Percentiles rank a stretch among this genome's conserved stretches.
Evolutionary conservation across 306 rosid genomes (phyloP).

Genomic region (Acmispon strigosus): DNA sequence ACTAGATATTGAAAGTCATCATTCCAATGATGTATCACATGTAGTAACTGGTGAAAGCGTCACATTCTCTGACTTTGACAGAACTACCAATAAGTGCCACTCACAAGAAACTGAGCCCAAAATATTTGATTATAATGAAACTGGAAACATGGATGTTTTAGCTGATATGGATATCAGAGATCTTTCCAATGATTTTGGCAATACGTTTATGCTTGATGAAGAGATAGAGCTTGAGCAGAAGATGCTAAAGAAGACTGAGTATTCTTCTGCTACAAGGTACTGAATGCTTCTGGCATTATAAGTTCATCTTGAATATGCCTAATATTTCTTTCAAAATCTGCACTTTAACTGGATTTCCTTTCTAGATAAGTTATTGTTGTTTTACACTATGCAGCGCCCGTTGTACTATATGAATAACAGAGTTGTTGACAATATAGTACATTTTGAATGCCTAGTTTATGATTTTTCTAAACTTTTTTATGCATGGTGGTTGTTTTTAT

Average conservation of each 20-base stretch:
- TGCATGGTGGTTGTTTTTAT: too few species aligned
- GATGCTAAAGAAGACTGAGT: slow-evolving; percentile 38
- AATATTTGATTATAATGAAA: slow-evolving; percentile 20
- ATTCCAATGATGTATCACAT: slow-evolving; percentile 22
- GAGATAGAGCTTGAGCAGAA: slow-evolving; percentile 86
- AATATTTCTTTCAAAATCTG: background rate
- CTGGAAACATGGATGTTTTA: slow-evolving; percentile 32
- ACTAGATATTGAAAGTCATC: slow-evolving; percentile 22
- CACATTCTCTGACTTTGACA: slow-evolving; percentile 21
- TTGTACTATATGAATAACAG: background rate
- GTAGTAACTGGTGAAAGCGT: slow-evolving; percentile 7
- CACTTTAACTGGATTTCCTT: background rate
- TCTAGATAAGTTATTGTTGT: background rate
- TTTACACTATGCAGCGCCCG: background rate
- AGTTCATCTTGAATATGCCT: background rate
- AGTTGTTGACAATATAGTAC: background rate
- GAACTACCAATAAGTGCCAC: slow-evolving; percentile 12
- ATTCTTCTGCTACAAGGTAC: slow-evolving; percentile 60
- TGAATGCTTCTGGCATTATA: background rate
- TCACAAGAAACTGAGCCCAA: slow-evolving; percentile 27
- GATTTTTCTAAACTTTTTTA: too few species aligned
- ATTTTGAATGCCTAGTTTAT: background rate
- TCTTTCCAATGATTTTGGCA: slow-evolving; percentile 63
- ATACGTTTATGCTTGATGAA: slow-evolving; percentile 94
- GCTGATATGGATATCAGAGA: slow-evolving; percentile 41